Base-by-base conservation (phyloP, 2,329 filamentous ascomycete species). In the Gnomoniopsis sp. region DNA sequence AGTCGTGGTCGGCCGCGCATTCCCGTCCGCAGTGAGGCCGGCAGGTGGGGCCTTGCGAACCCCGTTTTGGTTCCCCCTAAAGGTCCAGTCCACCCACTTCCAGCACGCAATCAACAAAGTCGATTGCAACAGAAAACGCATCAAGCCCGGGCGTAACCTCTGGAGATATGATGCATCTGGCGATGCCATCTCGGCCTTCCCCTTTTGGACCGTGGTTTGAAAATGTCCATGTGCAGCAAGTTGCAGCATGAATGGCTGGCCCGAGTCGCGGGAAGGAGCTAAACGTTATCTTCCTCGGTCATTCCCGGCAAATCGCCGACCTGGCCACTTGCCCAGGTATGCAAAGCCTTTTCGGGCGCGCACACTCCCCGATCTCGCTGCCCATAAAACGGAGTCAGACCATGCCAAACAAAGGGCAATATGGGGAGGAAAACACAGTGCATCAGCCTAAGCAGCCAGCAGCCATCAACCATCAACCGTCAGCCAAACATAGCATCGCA, bases 251-350 rank as follows among this genome's bases (percentile, higher is more conserved):
- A 6, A 12, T n/a, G n/a, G 38, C 6, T 41, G 38, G n/a, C 38
- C 38, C 38, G 38, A 17, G 21, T 15, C 38, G 4, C 21, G 38
- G n/a, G 36, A 33, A 30, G 36, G 51, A 46, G 23, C 49, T 19
- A 53, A 53, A 23, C 8, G 23, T 30, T 48, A 23, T 48, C 46
- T 48, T 14, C 3, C 6, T 4, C 49, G 30, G 23, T 19, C 43
- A 33, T 15, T 11, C 41, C 59, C 56, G 57, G 51, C 50, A 59
- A n/a, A 51, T 59, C 56, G 56, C 59, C 59, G 59, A 61, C 59
- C 54, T 30, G 26, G 26, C 26, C 26, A 30, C 8, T 8, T 30
- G n/a, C n/a, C n/a, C n/a, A n/a, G n/a, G n/a, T n/a, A 4, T 30
- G 26, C 12, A 49, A n/a, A 52, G n/a, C 59, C 56, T 47, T 56